phyloP scores from a whole-genome alignment of 306 rosid genomes.

The Dalbergia oliveri region DNA sequence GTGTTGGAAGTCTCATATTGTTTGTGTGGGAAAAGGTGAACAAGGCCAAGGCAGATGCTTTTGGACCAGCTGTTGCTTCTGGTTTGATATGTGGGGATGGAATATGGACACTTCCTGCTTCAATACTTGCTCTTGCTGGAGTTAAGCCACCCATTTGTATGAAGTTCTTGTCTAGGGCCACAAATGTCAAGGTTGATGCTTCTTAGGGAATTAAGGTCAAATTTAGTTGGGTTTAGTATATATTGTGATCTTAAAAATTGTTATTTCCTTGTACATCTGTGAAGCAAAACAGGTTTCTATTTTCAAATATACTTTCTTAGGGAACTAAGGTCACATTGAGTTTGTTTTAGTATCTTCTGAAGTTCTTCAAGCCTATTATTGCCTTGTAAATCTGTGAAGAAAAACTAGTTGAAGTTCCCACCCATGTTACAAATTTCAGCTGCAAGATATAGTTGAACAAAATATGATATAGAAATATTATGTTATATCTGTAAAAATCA shows the following conservation, averaged over 20 bases:
- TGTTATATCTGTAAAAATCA: no score
- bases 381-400: conserved; percentile 47
- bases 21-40: conserved; percentile 57
- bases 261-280: conserved; percentile 44
- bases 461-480: background rate
- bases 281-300: background rate
- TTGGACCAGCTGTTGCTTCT: conserved; percentile 64
- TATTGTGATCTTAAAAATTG: conserved; percentile 17
- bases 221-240: conserved; percentile 32
- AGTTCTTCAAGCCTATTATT: background rate
- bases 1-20: conserved; percentile 62
- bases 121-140: conserved; percentile 60
- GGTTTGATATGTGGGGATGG: conserved; percentile 73
- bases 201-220: conserved; percentile 47
- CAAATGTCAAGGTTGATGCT: conserved; percentile 49
- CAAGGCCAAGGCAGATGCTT: conserved; percentile 62
- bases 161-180: conserved; percentile 62
- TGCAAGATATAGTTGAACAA: conserved; percentile 26
- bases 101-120: conserved; percentile 65
- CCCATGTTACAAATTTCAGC: background rate
- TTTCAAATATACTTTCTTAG: background rate
- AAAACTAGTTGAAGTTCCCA: no score
- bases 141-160: conserved; percentile 68
- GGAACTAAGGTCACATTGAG: no score
- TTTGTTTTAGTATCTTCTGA: no score